Conservation (phyloP, 2,329 filamentous ascomycete species). For the Fusarium sarcochroum region DNA sequence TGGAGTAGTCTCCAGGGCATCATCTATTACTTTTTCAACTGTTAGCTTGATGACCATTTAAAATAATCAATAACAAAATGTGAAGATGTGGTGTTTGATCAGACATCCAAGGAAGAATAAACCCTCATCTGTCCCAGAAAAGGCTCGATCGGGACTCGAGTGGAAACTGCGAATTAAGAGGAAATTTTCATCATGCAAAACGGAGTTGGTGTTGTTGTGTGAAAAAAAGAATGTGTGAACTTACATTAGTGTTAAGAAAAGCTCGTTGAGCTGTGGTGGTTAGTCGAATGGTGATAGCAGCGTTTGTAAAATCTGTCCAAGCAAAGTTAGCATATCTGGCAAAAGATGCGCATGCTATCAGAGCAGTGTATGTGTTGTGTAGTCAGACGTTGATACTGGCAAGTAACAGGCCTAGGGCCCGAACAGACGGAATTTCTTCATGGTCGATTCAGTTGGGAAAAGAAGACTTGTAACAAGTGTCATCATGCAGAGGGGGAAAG, state of each 20-base stretch:
- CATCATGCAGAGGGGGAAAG: slow-evolving; percentile 71
- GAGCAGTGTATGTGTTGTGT: slow-evolving; percentile 31
- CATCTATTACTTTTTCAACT: slow-evolving; percentile 30
- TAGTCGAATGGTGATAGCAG: slow-evolving; percentile 19
- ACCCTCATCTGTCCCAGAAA: slow-evolving; percentile 77
- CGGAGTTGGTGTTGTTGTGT: slow-evolving; percentile 10
- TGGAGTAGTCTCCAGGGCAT: slow-evolving; percentile 1
- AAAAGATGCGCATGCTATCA: slow-evolving; percentile 5
- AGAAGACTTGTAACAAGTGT: slow-evolving; percentile 82
- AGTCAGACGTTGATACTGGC: slow-evolving; percentile 90
- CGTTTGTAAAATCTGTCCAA: slow-evolving; percentile 25
- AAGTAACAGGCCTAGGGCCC: slow-evolving; percentile 86
- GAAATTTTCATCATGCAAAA: slow-evolving; percentile 78
- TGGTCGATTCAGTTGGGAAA: slow-evolving; percentile 91
- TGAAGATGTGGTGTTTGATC: slow-evolving; percentile 57
- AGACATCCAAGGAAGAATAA: slow-evolving; percentile 84
- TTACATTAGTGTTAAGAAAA: slow-evolving; percentile 29
- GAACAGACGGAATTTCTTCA: slow-evolving; percentile 81
- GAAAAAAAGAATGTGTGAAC: slow-evolving; percentile 26
- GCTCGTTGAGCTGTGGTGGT: slow-evolving; percentile 24
- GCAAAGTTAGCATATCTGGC: slow-evolving; percentile 43
- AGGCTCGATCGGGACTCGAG: slow-evolving; percentile 80
- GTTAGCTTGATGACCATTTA: slow-evolving; percentile 43
- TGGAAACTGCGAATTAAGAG: slow-evolving; percentile 90
- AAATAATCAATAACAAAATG: slow-evolving; percentile 25